Percentiles rank a stretch among this genome's conserved stretches.
Conservation (phyloP, 139 green algal genomes). For the Ulvella scutata region DNA sequence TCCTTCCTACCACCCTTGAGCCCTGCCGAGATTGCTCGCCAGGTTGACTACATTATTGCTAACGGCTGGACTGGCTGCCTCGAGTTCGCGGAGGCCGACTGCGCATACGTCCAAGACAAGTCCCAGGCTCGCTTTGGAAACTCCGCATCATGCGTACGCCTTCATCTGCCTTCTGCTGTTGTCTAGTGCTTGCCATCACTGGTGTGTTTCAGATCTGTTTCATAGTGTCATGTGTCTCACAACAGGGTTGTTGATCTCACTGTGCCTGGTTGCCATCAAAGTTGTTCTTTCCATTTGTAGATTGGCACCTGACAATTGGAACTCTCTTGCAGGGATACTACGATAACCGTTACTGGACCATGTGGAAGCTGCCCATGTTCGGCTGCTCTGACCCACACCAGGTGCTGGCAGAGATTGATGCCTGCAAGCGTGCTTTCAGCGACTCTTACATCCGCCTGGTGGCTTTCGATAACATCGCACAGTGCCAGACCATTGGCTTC, state of each 20-base stretch:
- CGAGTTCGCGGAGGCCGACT: conserved; percentile 76
- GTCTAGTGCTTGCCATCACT: too few relatives aligned
- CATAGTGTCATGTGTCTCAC: too few relatives aligned
- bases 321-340: conserved; percentile 51
- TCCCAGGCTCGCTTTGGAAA: conserved; percentile 44
- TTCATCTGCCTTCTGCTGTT: too few relatives aligned
- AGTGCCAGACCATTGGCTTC: conserved; percentile 3
- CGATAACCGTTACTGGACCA: conserved; percentile 95
- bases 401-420: conserved; percentile 79
- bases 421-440: conserved; percentile 77
- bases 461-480: conserved; percentile 52
- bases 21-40: conserved; percentile 71
- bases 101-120: conserved; percentile 47
- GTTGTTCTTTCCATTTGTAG: too few relatives aligned
- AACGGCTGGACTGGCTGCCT: conserved; percentile 68
- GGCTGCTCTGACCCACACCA: conserved; percentile 80
- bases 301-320: too few relatives aligned
- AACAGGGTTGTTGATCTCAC: too few relatives aligned
- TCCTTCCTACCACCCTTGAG: conserved; percentile 93
- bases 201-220: too few relatives aligned
- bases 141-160: background rate
- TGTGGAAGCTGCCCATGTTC: conserved; percentile 99
- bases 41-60: conserved; percentile 51
- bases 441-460: conserved; percentile 81
- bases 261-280: too few relatives aligned